Evolutionary conservation across 139 green algal species (phyloP).

Genomic region (Nannochloris sp.): DNA sequence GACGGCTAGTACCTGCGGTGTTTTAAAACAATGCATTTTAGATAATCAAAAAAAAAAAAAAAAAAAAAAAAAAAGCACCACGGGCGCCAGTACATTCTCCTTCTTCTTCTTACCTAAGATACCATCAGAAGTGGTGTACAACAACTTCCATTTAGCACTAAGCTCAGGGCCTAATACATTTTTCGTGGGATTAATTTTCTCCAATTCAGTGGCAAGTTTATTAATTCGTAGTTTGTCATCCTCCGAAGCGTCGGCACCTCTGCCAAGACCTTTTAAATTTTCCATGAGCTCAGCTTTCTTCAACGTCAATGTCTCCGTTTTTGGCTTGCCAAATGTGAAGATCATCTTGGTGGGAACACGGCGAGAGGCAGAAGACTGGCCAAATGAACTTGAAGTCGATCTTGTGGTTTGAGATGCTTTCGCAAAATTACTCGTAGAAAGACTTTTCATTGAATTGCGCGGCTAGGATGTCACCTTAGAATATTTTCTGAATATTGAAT

Average conservation of each 20-base stretch:
- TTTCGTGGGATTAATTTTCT: conserved; percentile 63
- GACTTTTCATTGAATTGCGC: too few relatives aligned
- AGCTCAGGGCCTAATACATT: conserved; percentile 47
- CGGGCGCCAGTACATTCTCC: too few relatives aligned
- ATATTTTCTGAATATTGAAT: too few relatives aligned
- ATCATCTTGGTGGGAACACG: background rate
- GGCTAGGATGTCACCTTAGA: too few relatives aligned
- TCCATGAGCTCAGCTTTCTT: conserved; percentile 67
- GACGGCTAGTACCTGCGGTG: conserved; percentile 50
- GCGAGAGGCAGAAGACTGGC: background rate
- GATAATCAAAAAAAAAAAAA: too few relatives aligned
- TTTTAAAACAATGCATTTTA: conserved; percentile 8
- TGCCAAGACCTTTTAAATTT: conserved; percentile 37
- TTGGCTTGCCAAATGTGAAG: background rate
- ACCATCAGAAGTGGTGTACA: conserved; percentile 81
- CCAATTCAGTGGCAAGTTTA: conserved; percentile 42
- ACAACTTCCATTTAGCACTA: conserved; percentile 68
- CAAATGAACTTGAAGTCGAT: too few relatives aligned
- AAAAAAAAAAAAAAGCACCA: too few relatives aligned
- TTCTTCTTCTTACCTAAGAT: too few relatives aligned
- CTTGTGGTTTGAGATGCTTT: too few relatives aligned
- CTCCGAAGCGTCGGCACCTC: conserved; percentile 38
- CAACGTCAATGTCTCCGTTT: too few relatives aligned
- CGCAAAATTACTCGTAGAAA: too few relatives aligned
- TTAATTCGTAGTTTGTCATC: conserved; percentile 50